Evolutionary conservation across 371 early-diverging fungal genomes (phyloP), one percentile per base, ranked within the genome.

Genomic region (Rhizopus arrhizus): DNA sequence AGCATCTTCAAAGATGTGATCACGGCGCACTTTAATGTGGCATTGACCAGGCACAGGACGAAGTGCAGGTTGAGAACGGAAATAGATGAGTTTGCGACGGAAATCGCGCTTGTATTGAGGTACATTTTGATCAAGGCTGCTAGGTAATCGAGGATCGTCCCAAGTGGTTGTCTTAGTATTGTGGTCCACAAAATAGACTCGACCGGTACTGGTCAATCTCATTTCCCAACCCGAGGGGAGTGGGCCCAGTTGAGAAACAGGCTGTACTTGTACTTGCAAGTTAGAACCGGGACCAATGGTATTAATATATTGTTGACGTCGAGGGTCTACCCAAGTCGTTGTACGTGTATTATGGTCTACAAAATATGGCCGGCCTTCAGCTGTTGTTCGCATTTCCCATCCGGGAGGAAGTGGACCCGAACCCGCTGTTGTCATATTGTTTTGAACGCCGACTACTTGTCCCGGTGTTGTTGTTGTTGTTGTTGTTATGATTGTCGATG

Each of bases 31-130:
- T 71, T 92, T 92, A 68, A 96, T 87, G 65, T 94, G 94, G 62
- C 92, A 93, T 75, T 93, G 93, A 15, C 96, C 96, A 35, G 90
- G 89, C 15, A 89, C 84, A 28, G 93, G 91, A 5, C 94, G 88
- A 71, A 95, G 85, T 6, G 91, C 89, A 16, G 95, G 92, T 69
- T 97, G 96, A 41, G 94, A 92, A 31, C 96, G 81, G 80, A 98
- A 96, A 78, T 96, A 96, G 51, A 94, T 93, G 61, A 95, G 80
- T 68, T 98, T 98, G 53, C 95, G 85, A 42, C 96, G 87, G 89
- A 95, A 98, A 78, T 98, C 98, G 42, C 97, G 90, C 83, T 97
- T 98, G 82, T 98, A 98, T 73, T 96, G 94, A 22, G 98, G 98
- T 16, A 95, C 96, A 58, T 90, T 91, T 71, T 90, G 90, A 72